phyloP scores from a whole-genome alignment of 73 alveolate genomes.

The Tetrahymena elliotti region DNA sequence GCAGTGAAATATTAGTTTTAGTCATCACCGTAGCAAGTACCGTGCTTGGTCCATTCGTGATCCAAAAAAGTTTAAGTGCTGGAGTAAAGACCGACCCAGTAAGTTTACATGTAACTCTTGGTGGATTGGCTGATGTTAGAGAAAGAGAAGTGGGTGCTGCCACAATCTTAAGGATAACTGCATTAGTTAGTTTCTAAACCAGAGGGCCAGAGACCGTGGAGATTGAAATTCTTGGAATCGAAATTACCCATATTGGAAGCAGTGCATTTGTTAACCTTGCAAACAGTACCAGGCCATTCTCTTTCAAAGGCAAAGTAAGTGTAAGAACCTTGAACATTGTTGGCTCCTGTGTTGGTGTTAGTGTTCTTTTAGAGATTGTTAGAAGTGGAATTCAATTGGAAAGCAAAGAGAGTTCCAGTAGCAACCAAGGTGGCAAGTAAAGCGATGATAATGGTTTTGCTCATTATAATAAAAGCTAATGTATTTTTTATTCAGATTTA shows the following conservation, averaged over 20 bases:
- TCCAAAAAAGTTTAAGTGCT: slow-evolving; percentile 15
- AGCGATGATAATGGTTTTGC: neutral
- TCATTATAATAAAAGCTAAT: neutral
- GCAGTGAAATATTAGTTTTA: slow-evolving; percentile 13
- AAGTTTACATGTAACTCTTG: neutral
- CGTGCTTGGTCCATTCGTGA: slow-evolving; percentile 46
- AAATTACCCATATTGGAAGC: slow-evolving; percentile 16
- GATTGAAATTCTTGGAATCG: slow-evolving; percentile 26
- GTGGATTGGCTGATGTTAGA: slow-evolving; percentile 2
- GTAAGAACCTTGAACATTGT: neutral
- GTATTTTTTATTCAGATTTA: neutral
- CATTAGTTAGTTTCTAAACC: slow-evolving; percentile 11
- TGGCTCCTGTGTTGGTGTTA: neutral
- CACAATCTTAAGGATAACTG: slow-evolving; percentile 10
- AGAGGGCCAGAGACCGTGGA: slow-evolving; percentile 45
- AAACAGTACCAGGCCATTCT: slow-evolving; percentile 49
- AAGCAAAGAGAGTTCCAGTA: neutral
- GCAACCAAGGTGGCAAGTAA: neutral
- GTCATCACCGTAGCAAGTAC: slow-evolving; percentile 18
- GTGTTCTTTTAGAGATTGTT: neutral
- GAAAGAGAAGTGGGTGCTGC: slow-evolving; percentile 4
- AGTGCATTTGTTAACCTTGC: slow-evolving; percentile 20
- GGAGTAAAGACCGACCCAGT: slow-evolving; percentile 38
- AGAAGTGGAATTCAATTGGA: neutral
- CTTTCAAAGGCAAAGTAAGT: slow-evolving; percentile 12